phyloP scores from a whole-genome alignment of 2,329 filamentous ascomycete genomes.

The Biscogniauxia mediterranea region DNA sequence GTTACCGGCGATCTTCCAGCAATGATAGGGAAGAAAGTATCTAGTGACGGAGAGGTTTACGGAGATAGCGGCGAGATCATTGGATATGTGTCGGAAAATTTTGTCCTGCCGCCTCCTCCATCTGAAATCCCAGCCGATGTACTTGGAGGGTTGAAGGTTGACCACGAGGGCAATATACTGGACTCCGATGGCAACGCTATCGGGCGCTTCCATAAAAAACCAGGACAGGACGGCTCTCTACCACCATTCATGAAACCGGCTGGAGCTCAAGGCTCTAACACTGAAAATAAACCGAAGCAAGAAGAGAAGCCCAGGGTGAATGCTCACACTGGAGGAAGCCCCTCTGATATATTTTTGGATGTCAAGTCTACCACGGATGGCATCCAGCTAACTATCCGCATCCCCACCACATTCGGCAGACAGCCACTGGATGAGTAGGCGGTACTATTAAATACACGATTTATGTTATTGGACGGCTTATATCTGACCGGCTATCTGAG shows the following conservation, averaged over 20 bases:
- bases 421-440: constrained; percentile 17
- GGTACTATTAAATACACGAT: not conserved
- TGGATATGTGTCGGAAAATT: constrained; percentile 45
- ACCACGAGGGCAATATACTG: constrained; percentile 46
- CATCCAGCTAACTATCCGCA: constrained; percentile 57
- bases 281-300: constrained; percentile 24
- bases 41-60: constrained; percentile 45
- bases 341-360: constrained; percentile 55
- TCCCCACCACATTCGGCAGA: constrained; percentile 52
- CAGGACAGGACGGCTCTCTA: constrained; percentile 14
- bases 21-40: constrained; percentile 50
- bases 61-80: constrained; percentile 42
- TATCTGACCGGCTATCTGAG: not conserved
- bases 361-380: constrained; percentile 56
- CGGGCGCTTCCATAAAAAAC: constrained; percentile 46
- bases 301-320: constrained; percentile 29
- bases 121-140: constrained; percentile 25
- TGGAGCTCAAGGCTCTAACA: constrained; percentile 9
- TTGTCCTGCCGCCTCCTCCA: constrained; percentile 28
- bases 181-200: constrained; percentile 45
- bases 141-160: constrained; percentile 39
- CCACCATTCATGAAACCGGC: constrained; percentile 15
- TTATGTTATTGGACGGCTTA: not conserved
- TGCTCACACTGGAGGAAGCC: constrained; percentile 41
- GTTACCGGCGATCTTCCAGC: constrained; percentile 54